Percentiles rank a stretch among this genome's conserved stretches.
Evolutionary conservation across 495 filamentous ascomycete genomes (phyloP).

Genomic region (Hypoxylon fragiforme): DNA sequence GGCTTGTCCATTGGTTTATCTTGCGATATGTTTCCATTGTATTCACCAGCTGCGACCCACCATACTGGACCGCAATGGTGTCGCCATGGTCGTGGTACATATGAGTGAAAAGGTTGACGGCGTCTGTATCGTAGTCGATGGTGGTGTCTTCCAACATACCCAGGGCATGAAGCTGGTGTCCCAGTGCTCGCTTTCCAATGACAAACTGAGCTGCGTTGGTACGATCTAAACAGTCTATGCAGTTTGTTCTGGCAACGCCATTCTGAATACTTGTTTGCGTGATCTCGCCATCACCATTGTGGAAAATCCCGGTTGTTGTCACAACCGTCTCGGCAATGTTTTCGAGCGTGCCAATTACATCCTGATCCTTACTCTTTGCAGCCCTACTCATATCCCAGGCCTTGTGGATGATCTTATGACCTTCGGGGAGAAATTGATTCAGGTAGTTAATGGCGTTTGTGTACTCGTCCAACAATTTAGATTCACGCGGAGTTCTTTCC

Average conservation of each 20-base stretch:
- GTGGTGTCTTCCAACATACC: conserved; percentile 79
- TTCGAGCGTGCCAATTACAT: conserved; percentile 92
- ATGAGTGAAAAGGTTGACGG: conserved; percentile 91
- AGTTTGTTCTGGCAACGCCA: conserved; percentile 92
- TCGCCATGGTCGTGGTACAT: conserved; percentile 98
- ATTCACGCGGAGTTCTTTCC: conserved; percentile 90
- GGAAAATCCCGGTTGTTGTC: conserved; percentile 87
- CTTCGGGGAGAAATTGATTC: conserved; percentile 86
- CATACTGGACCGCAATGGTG: conserved; percentile 96
- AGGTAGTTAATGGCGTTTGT: conserved; percentile 87
- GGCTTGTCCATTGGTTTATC: conserved; percentile 97
- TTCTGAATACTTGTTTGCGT: conserved; percentile 77
- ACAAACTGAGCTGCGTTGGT: conserved; percentile 98
- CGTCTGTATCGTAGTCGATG: conserved; percentile 92
- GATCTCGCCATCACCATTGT: conserved; percentile 74
- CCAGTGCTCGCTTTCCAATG: conserved; percentile 92
- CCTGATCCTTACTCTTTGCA: conserved; percentile 89
- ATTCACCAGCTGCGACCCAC: conserved; percentile 95
- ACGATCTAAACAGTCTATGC: conserved; percentile 94
- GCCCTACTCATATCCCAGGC: conserved; percentile 99
- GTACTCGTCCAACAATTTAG: conserved; percentile 85
- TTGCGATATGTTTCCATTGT: conserved; percentile 99
- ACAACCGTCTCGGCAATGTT: conserved; percentile 85
- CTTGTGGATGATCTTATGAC: conserved; percentile 85
- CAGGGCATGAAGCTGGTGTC: conserved; percentile 88